Conservation (phyloP, 768 basidiomycete species). For the Trichaptum fuscoviolaceum region DNA sequence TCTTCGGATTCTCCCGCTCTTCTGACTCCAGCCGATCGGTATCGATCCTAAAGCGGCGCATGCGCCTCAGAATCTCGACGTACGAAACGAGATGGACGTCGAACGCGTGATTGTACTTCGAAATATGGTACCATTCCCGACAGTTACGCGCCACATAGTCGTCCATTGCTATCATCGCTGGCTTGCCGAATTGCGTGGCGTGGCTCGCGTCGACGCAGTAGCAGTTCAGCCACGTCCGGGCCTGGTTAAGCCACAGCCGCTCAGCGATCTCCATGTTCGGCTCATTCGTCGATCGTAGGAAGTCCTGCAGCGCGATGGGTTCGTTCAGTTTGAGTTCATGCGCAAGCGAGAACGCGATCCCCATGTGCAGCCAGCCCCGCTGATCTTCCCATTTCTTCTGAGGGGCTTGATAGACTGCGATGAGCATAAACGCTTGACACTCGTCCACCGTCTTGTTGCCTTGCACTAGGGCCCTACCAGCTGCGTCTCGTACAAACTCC, state of each 20-base stretch:
- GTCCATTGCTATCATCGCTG: conserved; percentile 59
- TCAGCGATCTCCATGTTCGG: conserved; percentile 33
- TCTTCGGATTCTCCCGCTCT: neutral
- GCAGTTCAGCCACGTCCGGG: conserved; percentile 71
- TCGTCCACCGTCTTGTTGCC: conserved; percentile 68
- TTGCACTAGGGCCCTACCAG: conserved; percentile 54
- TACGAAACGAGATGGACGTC: conserved; percentile 41
- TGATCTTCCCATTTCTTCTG: conserved; percentile 66
- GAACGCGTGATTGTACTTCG: conserved; percentile 22
- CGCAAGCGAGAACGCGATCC: conserved; percentile 57
- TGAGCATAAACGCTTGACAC: conserved; percentile 69
- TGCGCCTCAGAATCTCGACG: conserved; percentile 44
- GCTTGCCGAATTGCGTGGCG: conserved; percentile 72
- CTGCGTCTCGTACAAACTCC: conserved; percentile 57
- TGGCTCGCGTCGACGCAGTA: conserved; percentile 71
- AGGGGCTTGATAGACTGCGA: conserved; percentile 58
- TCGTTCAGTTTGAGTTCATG: conserved; percentile 66
- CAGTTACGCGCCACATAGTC: conserved; percentile 53
- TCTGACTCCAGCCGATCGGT: neutral
- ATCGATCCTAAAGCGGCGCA: conserved; percentile 38
- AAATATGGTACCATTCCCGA: conserved; percentile 43
- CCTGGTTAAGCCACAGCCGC: conserved; percentile 64
- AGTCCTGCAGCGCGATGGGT: conserved; percentile 29
- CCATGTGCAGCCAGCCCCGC: conserved; percentile 66
- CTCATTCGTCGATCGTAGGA: conserved; percentile 31